A percentile compares a stretch with the other conserved stretches of the same genome.
Conservation (phyloP, 2,329 filamentous ascomycete species). For the Neofusicoccum parvum region DNA sequence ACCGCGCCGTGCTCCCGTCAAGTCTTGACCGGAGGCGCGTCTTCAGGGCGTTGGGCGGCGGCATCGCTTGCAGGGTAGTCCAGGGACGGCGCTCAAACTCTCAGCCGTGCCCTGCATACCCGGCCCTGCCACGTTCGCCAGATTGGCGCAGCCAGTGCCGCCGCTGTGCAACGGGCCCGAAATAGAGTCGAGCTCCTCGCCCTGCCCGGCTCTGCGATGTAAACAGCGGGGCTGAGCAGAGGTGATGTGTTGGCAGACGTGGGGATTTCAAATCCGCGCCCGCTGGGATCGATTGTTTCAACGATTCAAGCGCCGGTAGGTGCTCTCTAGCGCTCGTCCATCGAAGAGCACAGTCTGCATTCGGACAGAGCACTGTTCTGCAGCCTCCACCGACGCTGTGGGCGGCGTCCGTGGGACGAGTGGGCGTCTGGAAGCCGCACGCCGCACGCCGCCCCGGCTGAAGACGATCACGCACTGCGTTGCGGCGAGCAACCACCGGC, state of each 20-base stretch:
- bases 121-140: constrained; percentile 8
- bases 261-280: not conserved
- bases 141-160: constrained; percentile 9
- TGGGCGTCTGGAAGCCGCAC: not conserved
- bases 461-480: not conserved
- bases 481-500: constrained; percentile 12
- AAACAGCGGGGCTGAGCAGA: constrained; percentile 7
- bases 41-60: constrained; percentile 1
- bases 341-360: not conserved
- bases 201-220: not conserved
- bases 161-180: constrained; percentile 2
- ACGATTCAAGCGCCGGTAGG: not conserved
- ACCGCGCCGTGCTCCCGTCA: not conserved
- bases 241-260: constrained; percentile 12
- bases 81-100: not conserved
- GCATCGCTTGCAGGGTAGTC: not conserved
- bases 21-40: not conserved
- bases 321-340: not conserved
- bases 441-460: not conserved
- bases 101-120: constrained; percentile 12
- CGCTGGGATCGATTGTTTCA: not conserved
- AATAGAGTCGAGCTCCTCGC: not conserved
- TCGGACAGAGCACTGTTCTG: not conserved
- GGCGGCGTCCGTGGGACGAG: not conserved
- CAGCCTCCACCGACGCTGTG: not conserved